These are phyloP conservation scores for Hypoxylon sp. DNA, from an alignment of 2,329 filamentous ascomycete genomes.

Conservation along the genomic window DNA sequence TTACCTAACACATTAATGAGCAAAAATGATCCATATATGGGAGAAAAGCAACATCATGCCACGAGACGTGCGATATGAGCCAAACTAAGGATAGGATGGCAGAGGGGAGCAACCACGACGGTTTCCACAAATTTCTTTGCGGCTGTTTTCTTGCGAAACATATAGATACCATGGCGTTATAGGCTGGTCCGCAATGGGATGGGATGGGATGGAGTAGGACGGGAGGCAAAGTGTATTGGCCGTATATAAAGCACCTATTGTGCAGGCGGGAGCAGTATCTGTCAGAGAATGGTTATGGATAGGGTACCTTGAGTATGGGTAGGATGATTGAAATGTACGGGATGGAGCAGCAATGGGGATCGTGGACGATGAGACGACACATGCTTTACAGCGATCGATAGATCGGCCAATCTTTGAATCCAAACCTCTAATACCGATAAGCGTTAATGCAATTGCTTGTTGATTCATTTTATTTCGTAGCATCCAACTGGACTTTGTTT, in stretches of 20 bases:
- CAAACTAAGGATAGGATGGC: too few relatives aligned
- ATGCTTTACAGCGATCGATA: conserved; percentile 26
- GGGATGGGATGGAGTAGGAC: not conserved
- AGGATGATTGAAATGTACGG: not conserved
- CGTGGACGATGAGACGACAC: conserved; percentile 28
- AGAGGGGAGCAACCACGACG: not conserved
- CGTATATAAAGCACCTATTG: conserved; percentile 5
- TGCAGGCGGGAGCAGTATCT: conserved; percentile 1
- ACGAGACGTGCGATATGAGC: not conserved
- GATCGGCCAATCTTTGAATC: conserved; percentile 36
- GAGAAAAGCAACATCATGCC: not conserved
- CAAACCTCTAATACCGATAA: conserved; percentile 28
- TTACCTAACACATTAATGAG: not conserved
- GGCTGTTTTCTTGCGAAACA: not conserved
- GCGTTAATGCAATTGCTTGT: not conserved
- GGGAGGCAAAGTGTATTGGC: conserved; percentile 9
- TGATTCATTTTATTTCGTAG: not conserved
- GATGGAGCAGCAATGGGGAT: not conserved
- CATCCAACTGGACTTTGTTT: not conserved
- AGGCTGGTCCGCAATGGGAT: not conserved
- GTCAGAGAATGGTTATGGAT: conserved; percentile 4
- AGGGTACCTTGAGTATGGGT: not conserved
- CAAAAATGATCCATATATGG: not conserved
- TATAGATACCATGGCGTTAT: conserved; percentile 36
- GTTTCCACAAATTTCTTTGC: not conserved